A percentile compares a stretch with the other conserved stretches of the same genome.
These are phyloP conservation scores for Dactylellina haptotyla DNA, from an alignment of 2,329 filamentous ascomycete genomes.

Conservation along the genomic window DNA sequence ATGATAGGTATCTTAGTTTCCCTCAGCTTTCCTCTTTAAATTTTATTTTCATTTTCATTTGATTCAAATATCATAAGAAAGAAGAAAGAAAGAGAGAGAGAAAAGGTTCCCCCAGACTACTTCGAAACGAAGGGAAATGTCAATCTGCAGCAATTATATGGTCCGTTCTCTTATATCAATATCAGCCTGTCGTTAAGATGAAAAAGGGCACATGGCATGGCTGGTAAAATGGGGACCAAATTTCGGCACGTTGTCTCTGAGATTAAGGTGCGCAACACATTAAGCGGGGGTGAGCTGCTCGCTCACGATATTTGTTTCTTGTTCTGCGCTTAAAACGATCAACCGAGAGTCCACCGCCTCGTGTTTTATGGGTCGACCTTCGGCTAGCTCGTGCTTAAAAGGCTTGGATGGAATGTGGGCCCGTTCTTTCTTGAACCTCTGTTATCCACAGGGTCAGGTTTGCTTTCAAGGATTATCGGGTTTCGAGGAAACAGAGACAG, in stretches of 20 bases:
- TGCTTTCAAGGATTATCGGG: conserved; percentile 7
- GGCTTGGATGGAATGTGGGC: conserved; percentile 34
- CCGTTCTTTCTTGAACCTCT: conserved; percentile 1
- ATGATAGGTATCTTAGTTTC: conserved; percentile 18
- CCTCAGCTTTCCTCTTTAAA: not conserved
- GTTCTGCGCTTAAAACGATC: conserved; percentile 30
- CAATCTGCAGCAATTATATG: conserved; percentile 27
- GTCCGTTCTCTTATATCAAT: conserved; percentile 40
- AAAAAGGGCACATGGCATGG: conserved; percentile 10
- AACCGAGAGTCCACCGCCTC: conserved; percentile 29
- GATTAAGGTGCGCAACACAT: conserved; percentile 33
- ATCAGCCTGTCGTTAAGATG: conserved; percentile 47
- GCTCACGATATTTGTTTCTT: conserved; percentile 9
- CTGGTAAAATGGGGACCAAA: conserved; percentile 21
- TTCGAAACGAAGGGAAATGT: conserved; percentile 21
- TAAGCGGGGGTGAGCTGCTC: conserved; percentile 17
- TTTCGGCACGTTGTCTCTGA: conserved; percentile 21
- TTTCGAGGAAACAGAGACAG: not conserved
- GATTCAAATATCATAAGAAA: not conserved
- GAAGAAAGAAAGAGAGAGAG: conserved; percentile 2
- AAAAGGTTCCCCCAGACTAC: not conserved
- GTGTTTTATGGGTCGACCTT: conserved; percentile 26
- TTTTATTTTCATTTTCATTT: not conserved
- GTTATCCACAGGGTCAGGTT: conserved; percentile 6
- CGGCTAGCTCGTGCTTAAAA: conserved; percentile 43